phyloP scores from a whole-genome alignment of 2,329 filamentous ascomycete species.

The Botrytis aclada region DNA sequence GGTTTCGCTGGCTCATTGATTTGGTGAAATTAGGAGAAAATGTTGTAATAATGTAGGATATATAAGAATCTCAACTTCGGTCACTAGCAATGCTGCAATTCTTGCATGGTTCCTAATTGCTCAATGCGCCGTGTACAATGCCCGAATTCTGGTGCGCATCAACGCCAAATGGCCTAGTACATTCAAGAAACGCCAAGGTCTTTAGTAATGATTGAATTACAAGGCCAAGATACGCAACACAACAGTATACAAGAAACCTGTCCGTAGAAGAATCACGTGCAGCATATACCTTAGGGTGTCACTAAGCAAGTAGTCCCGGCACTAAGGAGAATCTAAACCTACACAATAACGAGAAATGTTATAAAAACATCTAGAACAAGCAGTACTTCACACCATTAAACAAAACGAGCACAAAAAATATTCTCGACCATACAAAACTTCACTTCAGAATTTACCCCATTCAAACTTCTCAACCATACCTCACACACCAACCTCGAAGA shows the following conservation, averaged over 20 bases:
- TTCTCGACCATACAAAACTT: background rate
- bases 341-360: background rate
- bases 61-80: background rate
- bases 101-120: no score
- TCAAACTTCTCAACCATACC: background rate
- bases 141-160: background rate
- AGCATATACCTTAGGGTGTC: background rate
- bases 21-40: no score
- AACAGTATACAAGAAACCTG: background rate
- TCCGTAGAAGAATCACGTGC: background rate
- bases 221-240: background rate
- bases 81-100: background rate
- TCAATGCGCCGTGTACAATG: background rate
- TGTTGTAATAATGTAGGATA: background rate
- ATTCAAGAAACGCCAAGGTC: background rate
- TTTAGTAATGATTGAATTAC: background rate
- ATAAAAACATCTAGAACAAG: background rate
- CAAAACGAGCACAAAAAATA: background rate
- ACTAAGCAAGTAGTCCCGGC: background rate
- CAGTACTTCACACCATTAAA: background rate
- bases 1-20: slow-evolving; percentile 29
- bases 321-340: background rate
- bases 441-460: background rate
- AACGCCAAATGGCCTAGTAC: background rate
- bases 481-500: background rate